Conservation (phyloP, 139 green algal genomes). For the Coelastrella sp. region DNA sequence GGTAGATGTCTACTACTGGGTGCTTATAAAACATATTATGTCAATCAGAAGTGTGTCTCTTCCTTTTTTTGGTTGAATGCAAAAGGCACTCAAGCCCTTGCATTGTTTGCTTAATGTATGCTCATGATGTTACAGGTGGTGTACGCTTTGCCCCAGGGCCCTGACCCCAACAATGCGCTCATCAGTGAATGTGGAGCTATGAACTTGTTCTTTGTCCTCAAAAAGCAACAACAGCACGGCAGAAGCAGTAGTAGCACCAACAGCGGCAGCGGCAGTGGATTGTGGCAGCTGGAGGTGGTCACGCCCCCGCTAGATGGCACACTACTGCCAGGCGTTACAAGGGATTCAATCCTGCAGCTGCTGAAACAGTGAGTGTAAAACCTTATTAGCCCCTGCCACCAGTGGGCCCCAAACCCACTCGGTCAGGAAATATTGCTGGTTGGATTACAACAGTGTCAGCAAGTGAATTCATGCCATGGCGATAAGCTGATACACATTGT, state of each 20-base stretch:
- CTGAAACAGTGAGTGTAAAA: slow-evolving; percentile 16
- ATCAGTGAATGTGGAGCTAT: slow-evolving; percentile 84
- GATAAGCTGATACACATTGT: no score
- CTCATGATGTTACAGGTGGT: slow-evolving; percentile 47
- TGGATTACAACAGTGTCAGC: background rate
- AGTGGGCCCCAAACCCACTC: no score
- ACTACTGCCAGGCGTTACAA: slow-evolving; percentile 87
- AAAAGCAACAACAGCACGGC: slow-evolving; percentile 41
- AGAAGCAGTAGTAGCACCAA: background rate
- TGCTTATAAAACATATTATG: no score
- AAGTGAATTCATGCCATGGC: no score
- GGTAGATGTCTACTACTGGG: background rate
- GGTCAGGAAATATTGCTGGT: background rate
- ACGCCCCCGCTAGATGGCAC: slow-evolving; percentile 83
- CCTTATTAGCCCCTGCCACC: background rate
- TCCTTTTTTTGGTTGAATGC: no score
- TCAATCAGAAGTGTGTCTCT: background rate
- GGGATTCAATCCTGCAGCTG: slow-evolving; percentile 79
- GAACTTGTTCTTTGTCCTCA: slow-evolving; percentile 90
- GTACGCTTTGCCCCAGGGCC: slow-evolving; percentile 52
- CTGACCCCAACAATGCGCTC: slow-evolving; percentile 43
- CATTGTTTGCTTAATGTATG: background rate
- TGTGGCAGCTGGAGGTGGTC: slow-evolving; percentile 65
- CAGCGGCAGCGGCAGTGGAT: slow-evolving; percentile 27
- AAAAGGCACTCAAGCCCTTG: no score